Conservation (phyloP, 257 asterid genomes). For the Euphrasia confusa region DNA sequence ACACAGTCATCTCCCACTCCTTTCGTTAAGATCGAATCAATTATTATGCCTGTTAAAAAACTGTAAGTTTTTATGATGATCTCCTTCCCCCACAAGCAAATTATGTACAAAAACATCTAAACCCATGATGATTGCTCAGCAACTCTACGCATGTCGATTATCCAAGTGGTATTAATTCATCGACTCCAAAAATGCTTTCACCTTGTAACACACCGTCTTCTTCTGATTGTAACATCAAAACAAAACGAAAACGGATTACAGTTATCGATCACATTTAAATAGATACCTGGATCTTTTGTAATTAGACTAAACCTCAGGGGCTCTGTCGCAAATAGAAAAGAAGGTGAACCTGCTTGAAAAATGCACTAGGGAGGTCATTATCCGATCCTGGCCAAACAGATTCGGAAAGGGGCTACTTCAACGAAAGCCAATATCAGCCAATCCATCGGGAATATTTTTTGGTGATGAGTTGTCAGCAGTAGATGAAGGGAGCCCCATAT, state of each 20-base stretch:
- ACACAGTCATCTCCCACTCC: too few relatives aligned
- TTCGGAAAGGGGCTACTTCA: slow-evolving; percentile 33
- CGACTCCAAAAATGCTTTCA: slow-evolving; percentile 60
- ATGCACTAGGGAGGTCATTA: slow-evolving; percentile 63
- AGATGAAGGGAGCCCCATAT: slow-evolving; percentile 22
- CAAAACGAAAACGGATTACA: not conserved
- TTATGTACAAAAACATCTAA: too few relatives aligned
- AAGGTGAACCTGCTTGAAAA: slow-evolving; percentile 55
- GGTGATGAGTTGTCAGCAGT: slow-evolving; percentile 29
- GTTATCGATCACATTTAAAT: not conserved
- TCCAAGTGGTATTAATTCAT: slow-evolving; percentile 47
- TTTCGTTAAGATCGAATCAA: too few relatives aligned
- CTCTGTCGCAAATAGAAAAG: not conserved
- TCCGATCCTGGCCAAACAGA: slow-evolving; percentile 50
- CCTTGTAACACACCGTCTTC: slow-evolving; percentile 30
- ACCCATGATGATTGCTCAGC: not conserved
- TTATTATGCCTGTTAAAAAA: too few relatives aligned
- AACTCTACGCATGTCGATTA: slow-evolving; percentile 50
- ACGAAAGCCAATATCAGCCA: slow-evolving; percentile 41
- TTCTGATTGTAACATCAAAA: slow-evolving; percentile 40
- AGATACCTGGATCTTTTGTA: not conserved
- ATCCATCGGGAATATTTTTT: slow-evolving; percentile 45
- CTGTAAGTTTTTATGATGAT: too few relatives aligned
- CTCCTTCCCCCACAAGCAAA: too few relatives aligned
- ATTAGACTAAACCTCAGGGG: too few relatives aligned